These are phyloP conservation scores for Cubamyces sp. DNA, from an alignment of 768 basidiomycete species.

Conservation along the genomic window DNA sequence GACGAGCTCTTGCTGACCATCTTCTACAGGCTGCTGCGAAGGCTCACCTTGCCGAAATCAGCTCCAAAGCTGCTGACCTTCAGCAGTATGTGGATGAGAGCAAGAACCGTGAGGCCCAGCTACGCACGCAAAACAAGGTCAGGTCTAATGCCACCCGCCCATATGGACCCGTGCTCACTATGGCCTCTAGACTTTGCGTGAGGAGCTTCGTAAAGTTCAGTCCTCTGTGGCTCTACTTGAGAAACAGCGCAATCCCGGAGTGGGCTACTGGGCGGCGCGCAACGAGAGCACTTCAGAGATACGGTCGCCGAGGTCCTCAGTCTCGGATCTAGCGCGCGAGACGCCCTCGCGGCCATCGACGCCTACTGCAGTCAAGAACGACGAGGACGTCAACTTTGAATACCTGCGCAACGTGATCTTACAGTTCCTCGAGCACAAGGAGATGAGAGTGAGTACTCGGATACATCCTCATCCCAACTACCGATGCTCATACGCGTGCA, in stretches of 20 bases:
- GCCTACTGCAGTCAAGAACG: conserved; percentile 48
- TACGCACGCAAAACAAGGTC: conserved; percentile 81
- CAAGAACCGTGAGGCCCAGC: conserved; percentile 68
- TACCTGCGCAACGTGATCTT: conserved; percentile 95
- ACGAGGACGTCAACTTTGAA: conserved; percentile 94
- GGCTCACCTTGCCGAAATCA: conserved; percentile 52
- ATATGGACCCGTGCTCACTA: neutral
- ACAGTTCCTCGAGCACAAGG: conserved; percentile 97
- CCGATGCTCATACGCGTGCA: conserved; percentile 36
- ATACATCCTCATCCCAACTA: neutral
- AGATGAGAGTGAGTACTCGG: conserved; percentile 81
- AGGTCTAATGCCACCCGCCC: conserved; percentile 7
- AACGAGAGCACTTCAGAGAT: conserved; percentile 38
- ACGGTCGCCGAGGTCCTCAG: conserved; percentile 45
- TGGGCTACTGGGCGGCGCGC: conserved; percentile 83
- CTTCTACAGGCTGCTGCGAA: conserved; percentile 44
- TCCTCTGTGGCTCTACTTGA: conserved; percentile 90
- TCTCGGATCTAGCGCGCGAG: conserved; percentile 43
- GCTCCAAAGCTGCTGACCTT: conserved; percentile 51
- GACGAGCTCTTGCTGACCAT: neutral
- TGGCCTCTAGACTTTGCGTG: conserved; percentile 72
- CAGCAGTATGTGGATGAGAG: conserved; percentile 76
- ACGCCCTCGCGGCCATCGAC: conserved; percentile 36
- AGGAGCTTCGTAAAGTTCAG: conserved; percentile 95
- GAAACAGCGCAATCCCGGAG: conserved; percentile 88